A percentile compares a stretch with the other conserved stretches of the same genome.
Conservation (phyloP, 306 rosid genomes). For the Casuarina cunninghamiana region DNA sequence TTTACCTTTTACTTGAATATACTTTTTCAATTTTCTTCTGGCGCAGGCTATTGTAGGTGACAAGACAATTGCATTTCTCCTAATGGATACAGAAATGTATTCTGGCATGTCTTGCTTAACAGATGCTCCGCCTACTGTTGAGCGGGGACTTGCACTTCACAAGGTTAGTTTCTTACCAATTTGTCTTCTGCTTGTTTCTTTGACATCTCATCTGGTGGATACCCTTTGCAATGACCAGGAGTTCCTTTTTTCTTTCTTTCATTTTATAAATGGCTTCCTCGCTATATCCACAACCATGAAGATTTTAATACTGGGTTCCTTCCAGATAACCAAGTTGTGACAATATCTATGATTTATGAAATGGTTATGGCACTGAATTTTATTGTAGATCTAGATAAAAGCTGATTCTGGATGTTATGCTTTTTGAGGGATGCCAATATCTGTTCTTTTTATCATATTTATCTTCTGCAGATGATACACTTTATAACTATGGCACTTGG, state of each 20-base stretch:
- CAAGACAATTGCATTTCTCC: constrained; percentile 76
- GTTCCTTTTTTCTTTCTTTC: background rate
- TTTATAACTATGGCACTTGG: constrained; percentile 93
- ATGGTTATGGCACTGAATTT: background rate
- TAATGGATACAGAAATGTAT: constrained; percentile 93
- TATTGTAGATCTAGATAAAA: constrained; percentile 20
- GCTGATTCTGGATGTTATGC: background rate
- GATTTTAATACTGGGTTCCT: background rate
- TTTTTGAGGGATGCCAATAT: constrained; percentile 5
- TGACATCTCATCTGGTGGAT: background rate
- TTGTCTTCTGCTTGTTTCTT: background rate
- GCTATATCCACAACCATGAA: background rate
- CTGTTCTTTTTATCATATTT: constrained; percentile 28
- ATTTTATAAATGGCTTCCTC: background rate
- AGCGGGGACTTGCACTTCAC: constrained; percentile 93
- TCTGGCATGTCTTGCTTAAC: constrained; percentile 90
- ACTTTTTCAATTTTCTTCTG: background rate
- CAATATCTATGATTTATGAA: background rate
- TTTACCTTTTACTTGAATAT: constrained; percentile 5
- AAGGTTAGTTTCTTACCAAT: constrained; percentile 54
- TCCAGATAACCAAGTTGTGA: background rate
- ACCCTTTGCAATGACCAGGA: background rate
- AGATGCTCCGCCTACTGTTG: constrained; percentile 68
- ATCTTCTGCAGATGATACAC: constrained; percentile 81
- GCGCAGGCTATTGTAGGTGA: constrained; percentile 94